Evolutionary conservation across 2,329 filamentous ascomycete species (phyloP), one percentile per base, ranked within the genome.

Genomic region (Pseudogymnoascus sp.): DNA sequence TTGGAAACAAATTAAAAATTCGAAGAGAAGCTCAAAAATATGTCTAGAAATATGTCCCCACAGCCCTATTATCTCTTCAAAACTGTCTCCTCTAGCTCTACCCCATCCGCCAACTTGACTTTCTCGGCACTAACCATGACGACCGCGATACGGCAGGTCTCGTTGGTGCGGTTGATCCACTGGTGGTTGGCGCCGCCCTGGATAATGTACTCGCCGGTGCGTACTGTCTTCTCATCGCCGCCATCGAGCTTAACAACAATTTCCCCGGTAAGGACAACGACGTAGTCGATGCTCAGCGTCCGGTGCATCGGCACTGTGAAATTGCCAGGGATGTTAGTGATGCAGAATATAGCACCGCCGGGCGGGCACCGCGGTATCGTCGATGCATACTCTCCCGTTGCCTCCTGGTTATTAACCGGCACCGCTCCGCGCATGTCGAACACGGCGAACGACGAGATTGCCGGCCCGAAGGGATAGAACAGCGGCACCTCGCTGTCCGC

Each of bases 111-210:
- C 7, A 77, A 70, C 50, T 70, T 68, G 59, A 81, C 68, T 68
- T 76, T 75, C 56, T 79, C 72, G 14, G 74, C 72, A 6, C 74
- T 74, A 3, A 80, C 68, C 73, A 76, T 74, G 40, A 80, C 74
- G 62, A 73, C 76, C 44, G 77, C 67, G 0, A 80, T 70, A 24
- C 75, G 70, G 59, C 76, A 79, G 14, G 72, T 65, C 53, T 75
- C 72, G 1, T 71, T 65, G 0, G 72, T 72, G 14, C 74, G 71
- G 64, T 81, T 80, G 14, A 73, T 68, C 76, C 78, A 81, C n/a
- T 70, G 66, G 65, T 81, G 79, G 61, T 76, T 79, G 10, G 72
- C 73, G 0, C 79, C 79, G 42, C 75, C 70, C 68, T 79, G 75
- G 0, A 79, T 70, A 35, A 78, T 69, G n/a, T 75, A 67, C 47